These are phyloP conservation scores for Taphrina deformans DNA, from an alignment of 1,139 yeast genomes.

Conservation along the genomic window DNA sequence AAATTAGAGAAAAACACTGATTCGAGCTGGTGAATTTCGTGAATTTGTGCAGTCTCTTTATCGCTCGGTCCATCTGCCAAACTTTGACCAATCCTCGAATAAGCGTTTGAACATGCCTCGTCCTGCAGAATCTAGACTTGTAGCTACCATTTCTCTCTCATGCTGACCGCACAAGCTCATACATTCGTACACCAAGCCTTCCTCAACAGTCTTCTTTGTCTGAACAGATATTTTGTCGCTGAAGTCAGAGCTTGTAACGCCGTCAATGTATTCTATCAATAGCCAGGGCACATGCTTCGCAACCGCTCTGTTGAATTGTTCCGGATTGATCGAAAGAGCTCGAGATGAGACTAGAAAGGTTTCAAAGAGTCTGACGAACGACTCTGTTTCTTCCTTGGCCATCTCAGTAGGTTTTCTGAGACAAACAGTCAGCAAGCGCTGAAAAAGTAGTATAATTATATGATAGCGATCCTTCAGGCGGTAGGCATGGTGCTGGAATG, in stretches of 20 bases:
- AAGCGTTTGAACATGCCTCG: slow-evolving; percentile 65
- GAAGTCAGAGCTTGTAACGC: neutral
- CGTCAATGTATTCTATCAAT: slow-evolving; percentile 16
- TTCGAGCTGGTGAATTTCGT: too few species aligned
- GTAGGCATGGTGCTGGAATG: slow-evolving; percentile 17
- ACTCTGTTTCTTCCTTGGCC: neutral
- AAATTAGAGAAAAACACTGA: too few species aligned
- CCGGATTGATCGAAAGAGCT: slow-evolving; percentile 5
- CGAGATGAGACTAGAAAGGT: slow-evolving; percentile 17
- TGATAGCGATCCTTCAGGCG: slow-evolving; percentile 25
- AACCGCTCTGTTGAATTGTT: slow-evolving; percentile 23
- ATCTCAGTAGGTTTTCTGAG: neutral
- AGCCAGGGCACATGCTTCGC: slow-evolving; percentile 33
- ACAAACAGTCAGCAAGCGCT: neutral
- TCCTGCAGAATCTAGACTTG: slow-evolving; percentile 70
- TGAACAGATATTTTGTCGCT: slow-evolving; percentile 39
- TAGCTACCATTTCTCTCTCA: slow-evolving; percentile 66
- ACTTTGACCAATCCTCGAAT: slow-evolving; percentile 69
- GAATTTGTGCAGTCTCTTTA: slow-evolving; percentile 38
- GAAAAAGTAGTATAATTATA: slow-evolving; percentile 9
- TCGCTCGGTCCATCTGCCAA: slow-evolving; percentile 80
- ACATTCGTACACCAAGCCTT: slow-evolving; percentile 58
- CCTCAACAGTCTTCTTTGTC: slow-evolving; percentile 55
- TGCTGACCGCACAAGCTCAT: slow-evolving; percentile 68
- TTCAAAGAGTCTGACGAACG: slow-evolving; percentile 4